These are phyloP conservation scores for Avena insularis DNA, from an alignment of 176 grass and related monocot genomes.

Conservation along the genomic window DNA sequence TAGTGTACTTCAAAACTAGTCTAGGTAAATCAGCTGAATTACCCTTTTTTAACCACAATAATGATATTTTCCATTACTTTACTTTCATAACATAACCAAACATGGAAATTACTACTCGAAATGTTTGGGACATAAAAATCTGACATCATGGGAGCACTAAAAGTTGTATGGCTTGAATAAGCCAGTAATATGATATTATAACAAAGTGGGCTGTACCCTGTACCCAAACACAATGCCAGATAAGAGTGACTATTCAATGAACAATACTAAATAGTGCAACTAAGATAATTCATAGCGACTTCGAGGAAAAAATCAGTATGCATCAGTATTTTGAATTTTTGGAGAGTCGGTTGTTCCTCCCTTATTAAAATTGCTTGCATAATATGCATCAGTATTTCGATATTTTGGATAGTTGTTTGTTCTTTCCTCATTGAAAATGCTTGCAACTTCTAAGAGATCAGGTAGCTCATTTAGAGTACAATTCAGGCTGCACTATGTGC, in stretches of 20 bases:
- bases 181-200: not conserved
- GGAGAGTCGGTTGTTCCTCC: slow-evolving; percentile 5
- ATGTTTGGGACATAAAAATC: not conserved
- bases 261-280: not conserved
- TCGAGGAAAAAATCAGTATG: not conserved
- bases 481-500: not conserved
- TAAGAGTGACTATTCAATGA: not conserved
- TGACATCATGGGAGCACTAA: not conserved
- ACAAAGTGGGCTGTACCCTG: not conserved
- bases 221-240: slow-evolving; percentile 7
- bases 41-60: not conserved
- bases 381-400: no score
- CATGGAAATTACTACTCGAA: not conserved
- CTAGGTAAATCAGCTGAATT: not conserved
- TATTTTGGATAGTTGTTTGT: no score
- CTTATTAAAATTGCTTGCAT: not conserved
- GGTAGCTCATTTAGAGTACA: not conserved
- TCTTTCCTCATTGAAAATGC: no score
- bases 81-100: not conserved
- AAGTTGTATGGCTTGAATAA: not conserved
- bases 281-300: not conserved
- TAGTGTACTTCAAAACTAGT: not conserved
- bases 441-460: no score
- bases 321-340: not conserved
- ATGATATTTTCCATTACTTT: not conserved